Evolutionary conservation across 345 rosid genomes (phyloP), one percentile per base, ranked within the genome.

Genomic region (Nephelium lappaceum): DNA sequence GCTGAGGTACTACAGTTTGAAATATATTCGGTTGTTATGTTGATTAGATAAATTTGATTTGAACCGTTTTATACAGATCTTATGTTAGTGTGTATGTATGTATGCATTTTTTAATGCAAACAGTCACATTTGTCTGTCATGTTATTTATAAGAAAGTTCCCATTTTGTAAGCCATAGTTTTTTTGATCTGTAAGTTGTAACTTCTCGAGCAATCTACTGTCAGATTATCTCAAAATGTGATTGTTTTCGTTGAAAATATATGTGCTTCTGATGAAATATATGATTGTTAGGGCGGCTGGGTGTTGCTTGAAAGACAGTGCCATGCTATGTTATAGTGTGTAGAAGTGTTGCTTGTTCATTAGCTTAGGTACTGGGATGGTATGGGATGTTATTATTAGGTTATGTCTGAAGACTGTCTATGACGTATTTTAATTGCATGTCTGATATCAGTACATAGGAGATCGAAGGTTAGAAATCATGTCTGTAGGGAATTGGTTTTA

Each of bases 1-100:
- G 90, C 88, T 31, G 98, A 93, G 98, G 99, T 96, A 87, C 9
- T 71, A 61, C 47, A 76, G 67, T 79, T 70, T 38, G 16, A 61
- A 51, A 73, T 23, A 62, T 21, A 60, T 4, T 81, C 79, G 51
- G 24, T 57, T 24, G 2, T 68, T 38, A 19, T 24, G 15, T 14
- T 67, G 51, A 38, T 66, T n/a, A 65, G 14, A 55, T 3, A 60
- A 60, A 60, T 60, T 60, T 60, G 19, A 27, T 62, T 61, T 0
- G 47, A 41, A 62, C 57, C 24, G 24, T 64, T 27, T 27, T 45
- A 63, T 24, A n/a, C 16, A 21, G 8, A 53, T 14, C 10, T 53
- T 12, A 15, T 53, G 6, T 60, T 60, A 21, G 11, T 0, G 63
- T 60, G 63, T 60, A 19, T 9, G 24, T 51, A 51, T 11, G 57